A percentile compares a stretch with the other conserved stretches of the same genome.
phyloP scores from a whole-genome alignment of 257 asterid species.

The Solanum stenotomum region DNA sequence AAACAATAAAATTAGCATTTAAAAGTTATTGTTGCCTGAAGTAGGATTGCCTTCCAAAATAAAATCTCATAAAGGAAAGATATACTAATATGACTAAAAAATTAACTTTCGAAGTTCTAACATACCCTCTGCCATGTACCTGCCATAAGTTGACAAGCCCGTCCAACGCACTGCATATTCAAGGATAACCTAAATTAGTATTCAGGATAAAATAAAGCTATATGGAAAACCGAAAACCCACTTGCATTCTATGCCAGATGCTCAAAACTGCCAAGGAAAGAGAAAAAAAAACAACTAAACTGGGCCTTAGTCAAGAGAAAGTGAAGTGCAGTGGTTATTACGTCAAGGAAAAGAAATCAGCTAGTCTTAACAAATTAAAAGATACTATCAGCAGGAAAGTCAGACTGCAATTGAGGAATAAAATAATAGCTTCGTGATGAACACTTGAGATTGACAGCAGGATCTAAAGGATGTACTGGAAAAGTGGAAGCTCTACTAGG shows the following conservation, averaged over 20 bases:
- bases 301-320: background rate
- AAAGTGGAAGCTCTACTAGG: background rate
- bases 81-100: background rate
- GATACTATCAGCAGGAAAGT: background rate
- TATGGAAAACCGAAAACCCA: background rate
- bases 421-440: background rate
- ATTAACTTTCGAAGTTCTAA: background rate
- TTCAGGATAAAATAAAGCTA: background rate
- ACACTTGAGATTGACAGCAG: background rate
- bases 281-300: background rate
- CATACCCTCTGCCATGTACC: constrained; percentile 72
- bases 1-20: background rate
- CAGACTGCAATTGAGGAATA: background rate
- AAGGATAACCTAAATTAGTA: background rate
- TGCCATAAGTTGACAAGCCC: constrained; percentile 90
- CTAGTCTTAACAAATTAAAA: background rate
- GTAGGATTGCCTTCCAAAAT: background rate
- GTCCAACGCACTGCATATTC: constrained; percentile 75
- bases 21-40: background rate
- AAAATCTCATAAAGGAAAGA: background rate
- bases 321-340: background rate
- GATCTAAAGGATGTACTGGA: background rate
- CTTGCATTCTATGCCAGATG: background rate
- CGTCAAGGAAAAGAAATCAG: background rate
- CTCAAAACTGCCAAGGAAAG: background rate